These are phyloP conservation scores for Pythium apleroticum DNA, from an alignment of 352 stramenopile genomes.

Conservation along the genomic window DNA sequence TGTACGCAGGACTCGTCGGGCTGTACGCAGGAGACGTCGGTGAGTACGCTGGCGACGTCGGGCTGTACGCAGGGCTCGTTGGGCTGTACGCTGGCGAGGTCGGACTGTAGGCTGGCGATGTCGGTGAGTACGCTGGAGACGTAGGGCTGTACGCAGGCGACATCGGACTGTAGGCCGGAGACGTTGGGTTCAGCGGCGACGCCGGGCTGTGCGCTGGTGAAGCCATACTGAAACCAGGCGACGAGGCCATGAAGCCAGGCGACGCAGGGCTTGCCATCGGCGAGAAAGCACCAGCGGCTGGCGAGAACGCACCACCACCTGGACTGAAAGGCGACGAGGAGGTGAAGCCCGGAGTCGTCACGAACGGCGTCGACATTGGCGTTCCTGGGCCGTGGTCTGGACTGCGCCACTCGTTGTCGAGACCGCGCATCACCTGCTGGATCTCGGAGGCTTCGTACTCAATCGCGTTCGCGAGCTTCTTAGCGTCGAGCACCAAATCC, in stretches of 20 bases:
- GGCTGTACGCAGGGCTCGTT: slow-evolving; percentile 63
- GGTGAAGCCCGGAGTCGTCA: slow-evolving; percentile 83
- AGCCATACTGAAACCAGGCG: slow-evolving; percentile 77
- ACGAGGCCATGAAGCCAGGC: slow-evolving; percentile 73
- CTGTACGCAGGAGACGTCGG: slow-evolving; percentile 62
- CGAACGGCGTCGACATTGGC: slow-evolving; percentile 85
- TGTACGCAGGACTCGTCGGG: slow-evolving; percentile 74
- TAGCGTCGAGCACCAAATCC: slow-evolving; percentile 97
- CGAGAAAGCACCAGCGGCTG: slow-evolving; percentile 82
- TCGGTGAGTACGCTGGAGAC: slow-evolving; percentile 69
- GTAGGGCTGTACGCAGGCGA: slow-evolving; percentile 87
- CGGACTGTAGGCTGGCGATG: slow-evolving; percentile 78
- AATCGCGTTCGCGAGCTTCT: slow-evolving; percentile 97
- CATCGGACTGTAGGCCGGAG: slow-evolving; percentile 87
- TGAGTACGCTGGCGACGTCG: slow-evolving; percentile 35
- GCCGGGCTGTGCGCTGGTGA: slow-evolving; percentile 72
- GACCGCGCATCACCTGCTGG: slow-evolving; percentile 86
- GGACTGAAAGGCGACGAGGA: slow-evolving; percentile 89
- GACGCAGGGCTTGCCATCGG: slow-evolving; percentile 81
- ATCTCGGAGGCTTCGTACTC: slow-evolving; percentile 95
- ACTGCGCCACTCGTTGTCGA: slow-evolving; percentile 92
- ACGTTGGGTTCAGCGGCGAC: slow-evolving; percentile 72
- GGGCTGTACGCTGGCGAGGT: slow-evolving; percentile 77
- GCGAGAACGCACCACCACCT: slow-evolving; percentile 86
- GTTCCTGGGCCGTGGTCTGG: slow-evolving; percentile 73